These are phyloP conservation scores for Aleurites moluccanus DNA, from an alignment of 441 rosid genomes.

Conservation along the genomic window DNA sequence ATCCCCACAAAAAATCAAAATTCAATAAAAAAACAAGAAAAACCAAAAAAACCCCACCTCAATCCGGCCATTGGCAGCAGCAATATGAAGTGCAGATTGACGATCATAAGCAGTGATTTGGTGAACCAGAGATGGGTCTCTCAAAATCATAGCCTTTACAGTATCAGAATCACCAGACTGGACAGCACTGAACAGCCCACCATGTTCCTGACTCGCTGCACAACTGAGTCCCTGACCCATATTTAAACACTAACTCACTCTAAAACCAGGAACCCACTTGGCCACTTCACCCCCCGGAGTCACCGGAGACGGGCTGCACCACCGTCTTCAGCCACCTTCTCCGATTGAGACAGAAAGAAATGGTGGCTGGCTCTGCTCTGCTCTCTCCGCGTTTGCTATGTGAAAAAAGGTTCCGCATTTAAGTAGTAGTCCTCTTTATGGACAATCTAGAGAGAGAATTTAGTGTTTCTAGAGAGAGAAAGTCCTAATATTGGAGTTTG, in stretches of 20 bases:
- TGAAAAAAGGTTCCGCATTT: slow-evolving; percentile 11
- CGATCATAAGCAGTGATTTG: slow-evolving; percentile 69
- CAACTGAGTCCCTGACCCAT: slow-evolving; percentile 98
- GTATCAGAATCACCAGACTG: slow-evolving; percentile 62
- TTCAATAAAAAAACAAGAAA: slow-evolving; percentile 16
- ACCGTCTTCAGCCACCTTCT: slow-evolving; percentile 26
- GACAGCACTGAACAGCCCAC: slow-evolving; percentile 63
- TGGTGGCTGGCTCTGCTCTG: slow-evolving; percentile 11
- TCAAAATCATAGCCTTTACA: slow-evolving; percentile 43
- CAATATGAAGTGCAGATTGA: slow-evolving; percentile 80
- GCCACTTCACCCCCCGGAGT: slow-evolving; percentile 46
- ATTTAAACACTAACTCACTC: neutral
- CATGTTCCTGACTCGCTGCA: slow-evolving; percentile 59
- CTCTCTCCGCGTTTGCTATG: neutral
- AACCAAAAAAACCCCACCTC: slow-evolving; percentile 48
- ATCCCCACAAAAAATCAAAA: slow-evolving; percentile 9
- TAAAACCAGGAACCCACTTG: neutral
- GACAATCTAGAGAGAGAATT: slow-evolving; percentile 11
- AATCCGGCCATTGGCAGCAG: slow-evolving; percentile 97
- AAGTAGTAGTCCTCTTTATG: slow-evolving; percentile 14
- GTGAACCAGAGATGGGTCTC: slow-evolving; percentile 52
- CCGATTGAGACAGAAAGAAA: slow-evolving; percentile 10
- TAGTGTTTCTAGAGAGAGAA: slow-evolving; percentile 10
- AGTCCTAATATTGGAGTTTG: slow-evolving; percentile 31
- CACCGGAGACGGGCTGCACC: slow-evolving; percentile 43